Conservation (phyloP, 208 protist species). For the Wallacemonas sp. region DNA sequence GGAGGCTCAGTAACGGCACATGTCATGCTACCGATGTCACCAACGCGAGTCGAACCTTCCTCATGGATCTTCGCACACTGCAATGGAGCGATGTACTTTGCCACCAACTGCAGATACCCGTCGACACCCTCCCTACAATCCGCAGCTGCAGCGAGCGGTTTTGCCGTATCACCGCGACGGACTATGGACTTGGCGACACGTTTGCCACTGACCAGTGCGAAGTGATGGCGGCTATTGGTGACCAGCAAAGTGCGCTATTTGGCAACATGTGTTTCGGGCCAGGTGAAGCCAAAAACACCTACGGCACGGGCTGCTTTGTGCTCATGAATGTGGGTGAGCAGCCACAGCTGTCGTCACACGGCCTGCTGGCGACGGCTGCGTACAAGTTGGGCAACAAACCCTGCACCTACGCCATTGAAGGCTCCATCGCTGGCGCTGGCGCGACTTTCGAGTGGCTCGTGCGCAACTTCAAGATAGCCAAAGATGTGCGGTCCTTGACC, state of each 20-base stretch:
- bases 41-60: slow-evolving; percentile 97
- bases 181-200: slow-evolving; percentile 24
- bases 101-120: slow-evolving; percentile 79
- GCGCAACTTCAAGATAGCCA: slow-evolving; percentile 91
- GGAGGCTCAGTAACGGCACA: slow-evolving; percentile 84
- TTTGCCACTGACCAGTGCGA: slow-evolving; percentile 36
- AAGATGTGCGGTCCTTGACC: slow-evolving; percentile 60
- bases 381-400: slow-evolving; percentile 89
- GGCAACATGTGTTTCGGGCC: slow-evolving; percentile 93
- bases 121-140: slow-evolving; percentile 90
- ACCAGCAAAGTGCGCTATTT: slow-evolving; percentile 97
- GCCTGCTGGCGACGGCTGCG: slow-evolving; percentile 95
- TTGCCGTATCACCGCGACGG: slow-evolving; percentile 33
- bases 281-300: slow-evolving; percentile 97
- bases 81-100: slow-evolving; percentile 93
- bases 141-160: slow-evolving; percentile 79
- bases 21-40: slow-evolving; percentile 95
- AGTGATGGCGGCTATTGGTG: slow-evolving; percentile 93
- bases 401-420: slow-evolving; percentile 83
- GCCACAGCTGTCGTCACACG: slow-evolving; percentile 80
- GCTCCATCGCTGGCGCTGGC: slow-evolving; percentile 93
- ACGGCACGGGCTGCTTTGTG: slow-evolving; percentile 98
- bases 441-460: slow-evolving; percentile 93
- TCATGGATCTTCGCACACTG: slow-evolving; percentile 96
- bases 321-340: slow-evolving; percentile 96